Base-by-base conservation (phyloP, 768 basidiomycete species). In the Cyclocybe aegerita region DNA sequence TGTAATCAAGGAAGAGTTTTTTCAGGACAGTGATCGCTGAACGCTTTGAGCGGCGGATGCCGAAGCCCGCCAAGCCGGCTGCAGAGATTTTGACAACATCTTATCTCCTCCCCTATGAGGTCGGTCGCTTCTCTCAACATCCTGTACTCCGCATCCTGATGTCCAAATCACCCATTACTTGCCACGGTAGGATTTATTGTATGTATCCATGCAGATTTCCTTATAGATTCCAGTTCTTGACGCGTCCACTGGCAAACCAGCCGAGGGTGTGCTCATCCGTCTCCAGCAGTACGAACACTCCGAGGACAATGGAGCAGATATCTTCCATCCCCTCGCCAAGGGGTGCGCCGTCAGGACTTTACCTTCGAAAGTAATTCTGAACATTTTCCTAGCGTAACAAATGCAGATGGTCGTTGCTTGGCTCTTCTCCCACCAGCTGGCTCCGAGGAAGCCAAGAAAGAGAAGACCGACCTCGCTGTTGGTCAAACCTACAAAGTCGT, bases 381-480 rank as follows among this genome's bases (percentile, higher is more conserved):
- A 46, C 17, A 35, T 36, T 38, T 38, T 49, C 9, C 14, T 59
- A 95, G 93, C 2, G 64, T 69, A 11, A 97, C 94, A 6, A 82
- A 97, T 60, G 61, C 75, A 2, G 90, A 96, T 59, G 94, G 94
- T 33, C 85, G 94, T 32, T 94, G 91, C 66, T 70, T 83, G 47
- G 75, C 83, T 50, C 81, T 96, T n/a, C 75, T 92, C 12, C 80
- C 89, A 29, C 71, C 77, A 7, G 67, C 64, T 34, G 72, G 71
- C 15, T 81, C 79, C 7, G 70, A 74, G 35, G 74, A 74, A 40
- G 74, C 72, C 4, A 61, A 64, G 52, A 66, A 68, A 31, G 66
- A 75, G 38, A 65, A 72, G 6, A 76, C 72, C 8, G 72, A 73
- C 39, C 72, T 91, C 1, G 54, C 70, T 12, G 68, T 79, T 4